These are phyloP conservation scores for Nannochloris sp. DNA, from an alignment of 139 green algal genomes.

Conservation along the genomic window DNA sequence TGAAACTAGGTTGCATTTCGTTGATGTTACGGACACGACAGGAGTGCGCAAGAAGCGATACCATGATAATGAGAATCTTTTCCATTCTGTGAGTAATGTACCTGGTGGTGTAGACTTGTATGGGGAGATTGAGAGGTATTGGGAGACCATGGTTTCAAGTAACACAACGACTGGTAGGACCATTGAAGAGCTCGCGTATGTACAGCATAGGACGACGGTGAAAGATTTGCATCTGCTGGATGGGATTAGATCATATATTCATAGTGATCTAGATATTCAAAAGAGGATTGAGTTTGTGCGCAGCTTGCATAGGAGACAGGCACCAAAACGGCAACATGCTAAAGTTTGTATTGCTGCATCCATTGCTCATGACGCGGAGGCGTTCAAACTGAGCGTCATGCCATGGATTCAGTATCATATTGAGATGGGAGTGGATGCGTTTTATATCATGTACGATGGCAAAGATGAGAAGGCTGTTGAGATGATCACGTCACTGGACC, in stretches of 20 bases:
- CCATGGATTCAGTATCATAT: conserved; percentile 50
- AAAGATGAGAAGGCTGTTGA: conserved; percentile 24
- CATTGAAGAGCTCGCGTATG: background rate
- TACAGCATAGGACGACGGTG: conserved; percentile 15
- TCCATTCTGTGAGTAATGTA: conserved; percentile 8
- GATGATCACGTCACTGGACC: conserved; percentile 8
- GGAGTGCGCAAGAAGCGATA: background rate
- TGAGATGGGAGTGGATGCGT: conserved; percentile 25
- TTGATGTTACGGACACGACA: background rate
- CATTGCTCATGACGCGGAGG: conserved; percentile 27
- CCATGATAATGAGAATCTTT: conserved; percentile 2
- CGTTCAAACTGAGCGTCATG: conserved; percentile 33
- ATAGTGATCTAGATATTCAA: background rate
- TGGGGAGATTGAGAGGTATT: conserved; percentile 16
- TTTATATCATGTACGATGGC: conserved; percentile 51
- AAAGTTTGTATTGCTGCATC: conserved; percentile 28
- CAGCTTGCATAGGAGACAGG: background rate
- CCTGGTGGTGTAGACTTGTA: conserved; percentile 29
- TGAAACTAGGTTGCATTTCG: background rate
- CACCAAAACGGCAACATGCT: background rate
- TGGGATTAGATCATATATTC: conserved; percentile 10
- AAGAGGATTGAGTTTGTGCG: conserved; percentile 25
- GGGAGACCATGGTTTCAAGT: background rate
- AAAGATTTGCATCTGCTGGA: conserved; percentile 13
- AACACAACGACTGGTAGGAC: background rate